These are phyloP conservation scores for Paralagenidium karlingii DNA, from an alignment of 352 stramenopile genomes.

Conservation along the genomic window DNA sequence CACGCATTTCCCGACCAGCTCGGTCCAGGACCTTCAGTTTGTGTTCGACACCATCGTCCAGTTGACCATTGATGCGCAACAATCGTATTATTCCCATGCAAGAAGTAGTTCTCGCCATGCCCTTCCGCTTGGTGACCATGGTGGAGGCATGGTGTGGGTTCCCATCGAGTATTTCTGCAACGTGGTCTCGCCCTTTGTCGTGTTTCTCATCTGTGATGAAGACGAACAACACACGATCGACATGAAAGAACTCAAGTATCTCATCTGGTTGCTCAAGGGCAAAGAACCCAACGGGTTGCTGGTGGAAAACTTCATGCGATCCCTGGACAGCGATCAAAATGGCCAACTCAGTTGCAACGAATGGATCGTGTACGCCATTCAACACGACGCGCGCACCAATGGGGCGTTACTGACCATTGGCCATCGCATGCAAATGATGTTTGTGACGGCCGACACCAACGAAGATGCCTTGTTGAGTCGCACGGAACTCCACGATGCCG, in stretches of 20 bases:
- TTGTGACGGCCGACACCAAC: slow-evolving; percentile 33
- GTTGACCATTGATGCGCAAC: too few species aligned
- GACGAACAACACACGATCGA: slow-evolving; percentile 40
- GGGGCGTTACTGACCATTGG: slow-evolving; percentile 27
- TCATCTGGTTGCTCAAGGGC: slow-evolving; percentile 56
- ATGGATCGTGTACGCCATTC: slow-evolving; percentile 55
- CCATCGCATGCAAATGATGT: slow-evolving; percentile 42
- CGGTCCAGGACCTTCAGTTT: too few species aligned
- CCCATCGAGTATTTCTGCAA: slow-evolving; percentile 44
- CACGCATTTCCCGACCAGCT: too few species aligned
- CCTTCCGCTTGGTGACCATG: neutral
- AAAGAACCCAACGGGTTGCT: slow-evolving; percentile 28
- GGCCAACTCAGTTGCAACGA: slow-evolving; percentile 34
- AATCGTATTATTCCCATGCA: too few species aligned
- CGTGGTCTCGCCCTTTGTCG: slow-evolving; percentile 38
- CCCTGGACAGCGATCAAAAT: slow-evolving; percentile 39
- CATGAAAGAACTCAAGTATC: slow-evolving; percentile 32
- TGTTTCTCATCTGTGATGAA: slow-evolving; percentile 52
- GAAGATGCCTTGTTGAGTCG: slow-evolving; percentile 39
- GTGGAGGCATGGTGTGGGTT: neutral
- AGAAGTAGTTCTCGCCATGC: neutral
- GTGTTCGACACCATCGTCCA: too few species aligned
- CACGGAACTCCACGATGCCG: slow-evolving; percentile 17
- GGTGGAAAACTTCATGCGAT: slow-evolving; percentile 41
- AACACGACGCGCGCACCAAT: slow-evolving; percentile 24